Evolutionary conservation across 805 yeast genomes (phyloP), one percentile per base, ranked within the genome.

Genomic region (Teunomyces pallodes): DNA sequence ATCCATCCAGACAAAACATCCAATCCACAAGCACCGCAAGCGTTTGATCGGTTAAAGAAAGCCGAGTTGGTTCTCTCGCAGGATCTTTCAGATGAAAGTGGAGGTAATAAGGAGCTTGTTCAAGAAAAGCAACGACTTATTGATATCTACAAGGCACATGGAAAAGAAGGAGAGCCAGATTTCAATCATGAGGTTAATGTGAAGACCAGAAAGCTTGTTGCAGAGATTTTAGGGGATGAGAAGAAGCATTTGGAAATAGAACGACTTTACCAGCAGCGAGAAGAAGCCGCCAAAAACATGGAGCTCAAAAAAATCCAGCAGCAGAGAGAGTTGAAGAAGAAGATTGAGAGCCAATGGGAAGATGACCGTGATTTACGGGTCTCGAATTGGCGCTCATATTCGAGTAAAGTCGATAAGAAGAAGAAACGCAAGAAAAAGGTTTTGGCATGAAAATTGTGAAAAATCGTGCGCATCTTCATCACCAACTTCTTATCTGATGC

Each of bases 1-100:
- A 79, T 85, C 13, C 91, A 85, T 60, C 91, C 91, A 0, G 91
- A 85, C 59, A 83, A 82, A 57, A 73, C 80, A 1, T 59, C 64
- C 28, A 77, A 84, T 54, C 66, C 72, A 0, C 65, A 72, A n/a
- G 88, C 90, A 0, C 80, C 87, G 0, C 75, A 66, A 29, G 90
- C 90, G 2, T 85, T 85, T 61, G 85, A 82, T 56, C 47, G 70
- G 31, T 62, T 85, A 45, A 81, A 82, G 52, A 78, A 76, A 51
- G 83, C 90, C 0, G 79, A 81, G 45, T 46, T 45, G 35, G 57
- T 66, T 3, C 56, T 72, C 13, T 60, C 70, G 0, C 43, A 52
- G 9, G 59, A 45, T n/a, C 29, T 41, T 8, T 9, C 30, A 13
- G 28, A 36, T 46, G 8, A 49, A 20, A 13, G 45, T 53, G n/a